A percentile compares a stretch with the other conserved stretches of the same genome.
These are phyloP conservation scores for Sphagnurus paluster DNA, from an alignment of 1,284 basidiomycete species.

Conservation along the genomic window DNA sequence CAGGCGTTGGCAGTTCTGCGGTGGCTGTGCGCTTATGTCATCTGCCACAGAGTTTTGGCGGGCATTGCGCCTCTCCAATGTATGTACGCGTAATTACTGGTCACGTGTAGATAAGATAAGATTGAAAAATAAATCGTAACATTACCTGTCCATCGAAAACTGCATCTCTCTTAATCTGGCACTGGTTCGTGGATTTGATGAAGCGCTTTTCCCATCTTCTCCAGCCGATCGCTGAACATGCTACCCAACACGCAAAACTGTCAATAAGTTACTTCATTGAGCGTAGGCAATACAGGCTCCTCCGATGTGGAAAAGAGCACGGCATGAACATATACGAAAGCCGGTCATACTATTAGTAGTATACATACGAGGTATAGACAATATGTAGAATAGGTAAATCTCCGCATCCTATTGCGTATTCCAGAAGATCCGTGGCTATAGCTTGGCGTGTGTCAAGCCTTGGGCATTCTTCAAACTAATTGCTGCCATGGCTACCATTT, in stretches of 20 bases:
- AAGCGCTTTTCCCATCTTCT: slow-evolving; percentile 48
- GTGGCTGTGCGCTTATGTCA: no score
- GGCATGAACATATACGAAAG: no score
- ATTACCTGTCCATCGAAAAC: slow-evolving; percentile 49
- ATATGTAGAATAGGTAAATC: background rate
- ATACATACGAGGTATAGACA: no score
- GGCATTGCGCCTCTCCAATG: no score
- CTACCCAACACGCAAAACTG: slow-evolving; percentile 41
- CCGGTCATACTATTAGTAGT: no score
- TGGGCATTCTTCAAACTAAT: slow-evolving; percentile 23
- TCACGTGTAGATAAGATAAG: no score
- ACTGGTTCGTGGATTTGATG: slow-evolving; percentile 46
- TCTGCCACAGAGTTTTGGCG: no score
- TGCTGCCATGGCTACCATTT: slow-evolving; percentile 26
- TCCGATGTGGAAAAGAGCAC: slow-evolving; percentile 36
- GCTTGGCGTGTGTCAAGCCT: slow-evolving; percentile 23
- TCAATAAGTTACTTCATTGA: slow-evolving; percentile 43
- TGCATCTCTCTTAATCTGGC: slow-evolving; percentile 49
- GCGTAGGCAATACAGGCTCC: slow-evolving; percentile 44
- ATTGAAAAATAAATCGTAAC: no score
- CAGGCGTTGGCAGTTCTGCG: no score
- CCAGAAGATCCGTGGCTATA: slow-evolving; percentile 14
- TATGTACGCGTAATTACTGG: no score
- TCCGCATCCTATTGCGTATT: background rate
- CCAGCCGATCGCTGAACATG: slow-evolving; percentile 49